Evolutionary conservation across 805 yeast genomes (phyloP), one percentile per base, ranked within the genome.

Genomic region (Metschnikowia aberdeeniae): DNA sequence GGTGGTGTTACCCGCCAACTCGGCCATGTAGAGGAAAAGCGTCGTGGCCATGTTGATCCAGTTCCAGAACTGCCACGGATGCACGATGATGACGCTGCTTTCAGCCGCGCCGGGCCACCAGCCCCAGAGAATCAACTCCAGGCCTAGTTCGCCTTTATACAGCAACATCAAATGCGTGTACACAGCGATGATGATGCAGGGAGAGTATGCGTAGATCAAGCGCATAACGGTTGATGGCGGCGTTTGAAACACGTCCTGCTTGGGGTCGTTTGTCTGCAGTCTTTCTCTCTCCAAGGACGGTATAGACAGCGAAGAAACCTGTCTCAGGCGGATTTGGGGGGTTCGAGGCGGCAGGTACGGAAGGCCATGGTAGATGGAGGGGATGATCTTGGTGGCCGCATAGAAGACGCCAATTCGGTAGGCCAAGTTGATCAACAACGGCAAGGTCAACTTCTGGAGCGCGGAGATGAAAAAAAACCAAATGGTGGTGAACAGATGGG

Each of bases 1-100:
- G 29, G 58, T 58, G 42, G 59, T 56, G 49, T 66, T 64, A 13
- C 74, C 72, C 53, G 81, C 64, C 48, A 92, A 70, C 66, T 92
- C 99, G 38, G 86, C 72, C 27, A 84, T 82, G 64, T 92, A 92
- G 24, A 93, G 71, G n/a, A 81, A 69, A 45, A 93, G 68, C 9
- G 95, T 86, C 43, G 84, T 76, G 53, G 84, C 81, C 72, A 92
- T 86, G 61, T 92, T 92, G 47, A 87, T 78, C 98, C 98, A 92
- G 57, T 90, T 88, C 98, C 99, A 92, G 61, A 93, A 86, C 57
- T 89, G 89, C 88, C 95, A 86, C n/a, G 96, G 84, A 60, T 82
- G 81, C 24, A 77, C 75, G 5, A 62, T 55, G 11, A 66, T 54
- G 14, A 51, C 49, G 32, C 62, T 53, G 37, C 63, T 58, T 27